Evolutionary conservation across 2,329 filamentous ascomycete species (phyloP).

Genomic region (Boeremia exigua): DNA sequence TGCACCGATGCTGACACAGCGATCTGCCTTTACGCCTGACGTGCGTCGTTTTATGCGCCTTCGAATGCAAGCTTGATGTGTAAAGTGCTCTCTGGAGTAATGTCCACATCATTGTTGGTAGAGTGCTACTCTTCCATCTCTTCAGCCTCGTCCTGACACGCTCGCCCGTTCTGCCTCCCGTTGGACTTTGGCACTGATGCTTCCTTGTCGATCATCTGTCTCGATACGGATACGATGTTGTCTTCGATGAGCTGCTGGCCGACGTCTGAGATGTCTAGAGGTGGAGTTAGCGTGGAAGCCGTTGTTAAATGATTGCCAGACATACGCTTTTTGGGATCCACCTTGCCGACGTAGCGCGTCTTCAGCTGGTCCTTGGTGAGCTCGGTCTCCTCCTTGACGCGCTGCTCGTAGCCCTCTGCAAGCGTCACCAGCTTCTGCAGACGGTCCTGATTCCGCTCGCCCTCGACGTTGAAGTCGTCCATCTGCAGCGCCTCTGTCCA

Average conservation of each 20-base stretch:
- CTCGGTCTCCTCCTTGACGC: conserved; percentile 98
- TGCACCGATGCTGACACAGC: not conserved
- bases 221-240: conserved; percentile 97
- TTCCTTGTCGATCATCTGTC: conserved; percentile 99
- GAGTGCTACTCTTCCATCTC: conserved; percentile 44
- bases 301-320: conserved; percentile 13
- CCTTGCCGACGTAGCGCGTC: conserved; percentile 98
- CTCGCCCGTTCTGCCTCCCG: conserved; percentile 34
- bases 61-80: conserved; percentile 5
- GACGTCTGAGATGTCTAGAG: conserved; percentile 83
- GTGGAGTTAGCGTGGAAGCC: conserved; percentile 23
- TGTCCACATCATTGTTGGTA: not conserved
- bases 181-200: conserved; percentile 76
- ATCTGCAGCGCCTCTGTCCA: conserved; percentile 98
- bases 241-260: conserved; percentile 97
- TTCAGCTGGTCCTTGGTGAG: conserved; percentile 96
- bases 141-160: conserved; percentile 38
- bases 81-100: conserved; percentile 5
- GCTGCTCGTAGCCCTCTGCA: conserved; percentile 96
- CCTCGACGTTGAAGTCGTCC: conserved; percentile 91
- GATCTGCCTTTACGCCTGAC: not conserved
- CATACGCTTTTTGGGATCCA: conserved; percentile 95
- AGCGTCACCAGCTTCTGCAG: conserved; percentile 85
- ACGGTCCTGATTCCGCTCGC: conserved; percentile 82
- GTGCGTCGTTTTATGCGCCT: not conserved